phyloP scores from a whole-genome alignment of 345 rosid genomes.

The Populus ilicifolia region DNA sequence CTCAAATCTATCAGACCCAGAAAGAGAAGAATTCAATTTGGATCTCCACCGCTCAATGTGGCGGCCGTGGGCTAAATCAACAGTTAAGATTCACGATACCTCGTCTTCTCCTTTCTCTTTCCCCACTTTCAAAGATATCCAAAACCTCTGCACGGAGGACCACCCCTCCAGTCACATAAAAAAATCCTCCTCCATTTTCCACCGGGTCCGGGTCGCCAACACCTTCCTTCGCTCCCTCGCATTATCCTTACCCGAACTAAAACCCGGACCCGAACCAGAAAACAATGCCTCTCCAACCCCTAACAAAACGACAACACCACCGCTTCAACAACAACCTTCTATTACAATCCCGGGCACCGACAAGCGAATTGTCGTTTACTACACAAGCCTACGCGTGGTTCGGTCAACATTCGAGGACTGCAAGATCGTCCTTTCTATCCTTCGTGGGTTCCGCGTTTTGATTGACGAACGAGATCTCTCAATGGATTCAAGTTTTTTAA shows the following conservation, averaged over 20 bases:
- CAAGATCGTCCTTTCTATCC: slow-evolving; percentile 51
- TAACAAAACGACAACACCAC: background rate
- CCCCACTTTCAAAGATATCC: slow-evolving; percentile 20
- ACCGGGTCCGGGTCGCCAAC: slow-evolving; percentile 52
- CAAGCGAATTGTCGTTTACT: slow-evolving; percentile 51
- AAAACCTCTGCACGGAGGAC: slow-evolving; percentile 10
- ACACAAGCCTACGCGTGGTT: slow-evolving; percentile 72
- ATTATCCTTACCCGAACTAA: slow-evolving; percentile 1
- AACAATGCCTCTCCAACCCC: background rate
- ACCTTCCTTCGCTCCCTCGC: slow-evolving; percentile 39
- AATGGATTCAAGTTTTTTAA: slow-evolving; percentile 51
- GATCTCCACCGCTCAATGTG: slow-evolving; percentile 56
- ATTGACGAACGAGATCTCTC: slow-evolving; percentile 81
- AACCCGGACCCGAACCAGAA: background rate
- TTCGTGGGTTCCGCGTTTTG: slow-evolving; percentile 43
- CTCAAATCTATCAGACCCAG: background rate
- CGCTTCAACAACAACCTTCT: slow-evolving; percentile 1
- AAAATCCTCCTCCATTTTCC: slow-evolving; percentile 43
- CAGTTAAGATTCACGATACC: slow-evolving; percentile 43
- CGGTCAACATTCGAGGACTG: slow-evolving; percentile 79
- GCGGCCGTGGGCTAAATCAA: slow-evolving; percentile 75
- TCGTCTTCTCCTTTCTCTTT: slow-evolving; percentile 29
- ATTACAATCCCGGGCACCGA: slow-evolving; percentile 26
- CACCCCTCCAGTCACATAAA: slow-evolving; percentile 20
- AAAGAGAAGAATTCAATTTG: background rate